Conservation (phyloP, 805 yeast genomes). For the Candida gorgasii region DNA sequence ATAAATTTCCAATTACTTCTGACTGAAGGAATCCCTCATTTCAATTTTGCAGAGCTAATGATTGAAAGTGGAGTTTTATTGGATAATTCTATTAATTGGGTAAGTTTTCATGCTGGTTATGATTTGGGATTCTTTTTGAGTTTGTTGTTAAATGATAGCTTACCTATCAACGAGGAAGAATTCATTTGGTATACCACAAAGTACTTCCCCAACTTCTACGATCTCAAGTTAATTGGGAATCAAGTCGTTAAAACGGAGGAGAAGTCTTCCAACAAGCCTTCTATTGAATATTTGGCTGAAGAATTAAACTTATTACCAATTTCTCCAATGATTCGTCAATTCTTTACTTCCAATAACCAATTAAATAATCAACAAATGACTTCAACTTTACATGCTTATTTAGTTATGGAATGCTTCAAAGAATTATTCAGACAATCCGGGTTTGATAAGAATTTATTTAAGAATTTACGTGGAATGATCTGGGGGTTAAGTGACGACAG, state of each 20-base stretch:
- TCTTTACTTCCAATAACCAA: conserved; percentile 29
- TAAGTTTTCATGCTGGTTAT: conserved; percentile 90
- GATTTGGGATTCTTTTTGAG: conserved; percentile 89
- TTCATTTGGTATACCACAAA: conserved; percentile 68
- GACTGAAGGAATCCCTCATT: conserved; percentile 73
- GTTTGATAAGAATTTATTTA: conserved; percentile 22
- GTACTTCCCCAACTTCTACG: conserved; percentile 82
- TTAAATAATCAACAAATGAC: conserved; percentile 35
- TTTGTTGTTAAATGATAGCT: conserved; percentile 66
- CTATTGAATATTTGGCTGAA: conserved; percentile 66
- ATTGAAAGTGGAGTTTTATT: conserved; percentile 84
- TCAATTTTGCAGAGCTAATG: conserved; percentile 79
- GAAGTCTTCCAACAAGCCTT: conserved; percentile 35
- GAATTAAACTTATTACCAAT: conserved; percentile 65
- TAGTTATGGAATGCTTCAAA: conserved; percentile 65
- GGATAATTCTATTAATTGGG: conserved; percentile 75
- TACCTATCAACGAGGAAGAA: conserved; percentile 81
- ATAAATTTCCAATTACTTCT: conserved; percentile 76
- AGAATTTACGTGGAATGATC: conserved; percentile 49
- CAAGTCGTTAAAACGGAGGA: conserved; percentile 27
- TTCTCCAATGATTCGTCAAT: conserved; percentile 48
- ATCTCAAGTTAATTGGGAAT: conserved; percentile 61
- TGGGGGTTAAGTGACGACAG: conserved; percentile 47
- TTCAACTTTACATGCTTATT: conserved; percentile 60
- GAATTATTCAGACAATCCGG: conserved; percentile 44